phyloP scores from a whole-genome alignment of 805 yeast species.

The Wickerhamomyces tratensis region DNA sequence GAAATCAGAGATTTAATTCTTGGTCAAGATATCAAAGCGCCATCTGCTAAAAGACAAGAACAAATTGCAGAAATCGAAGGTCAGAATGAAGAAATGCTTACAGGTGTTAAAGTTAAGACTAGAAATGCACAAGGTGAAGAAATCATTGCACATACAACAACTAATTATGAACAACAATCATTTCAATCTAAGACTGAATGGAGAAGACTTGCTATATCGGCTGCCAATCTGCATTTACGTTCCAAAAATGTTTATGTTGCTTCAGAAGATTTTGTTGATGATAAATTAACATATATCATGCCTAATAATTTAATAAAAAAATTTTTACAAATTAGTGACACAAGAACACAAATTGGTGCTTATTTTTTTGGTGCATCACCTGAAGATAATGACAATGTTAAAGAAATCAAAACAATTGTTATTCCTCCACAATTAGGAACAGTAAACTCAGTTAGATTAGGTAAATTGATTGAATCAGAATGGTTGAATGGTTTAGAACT shows the following conservation, averaged over 20 bases:
- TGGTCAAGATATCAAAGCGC: conserved; percentile 90
- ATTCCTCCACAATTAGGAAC: conserved; percentile 86
- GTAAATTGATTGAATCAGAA: conserved; percentile 40
- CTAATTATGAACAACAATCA: conserved; percentile 74
- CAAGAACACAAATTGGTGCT: conserved; percentile 76
- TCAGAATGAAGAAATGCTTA: conserved; percentile 28
- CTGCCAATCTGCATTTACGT: conserved; percentile 63
- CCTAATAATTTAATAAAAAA: conserved; percentile 75
- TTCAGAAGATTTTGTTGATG: conserved; percentile 54
- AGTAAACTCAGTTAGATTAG: conserved; percentile 35
- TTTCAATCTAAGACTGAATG: conserved; percentile 85
- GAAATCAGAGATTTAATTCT: conserved; percentile 90
- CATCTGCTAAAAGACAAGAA: conserved; percentile 79
- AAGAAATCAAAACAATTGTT: conserved; percentile 68
- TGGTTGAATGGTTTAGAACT: conserved; percentile 55
- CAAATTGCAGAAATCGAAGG: conserved; percentile 61
- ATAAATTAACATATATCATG: conserved; percentile 57
- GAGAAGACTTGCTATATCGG: conserved; percentile 79
- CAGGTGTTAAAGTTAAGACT: conserved; percentile 65
- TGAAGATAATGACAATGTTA: conserved; percentile 55
- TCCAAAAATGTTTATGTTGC: conserved; percentile 67
- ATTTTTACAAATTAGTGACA: conserved; percentile 73
- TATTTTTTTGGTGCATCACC: conserved; percentile 76
- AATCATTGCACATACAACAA: conserved; percentile 87
- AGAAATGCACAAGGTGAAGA: conserved; percentile 94